Evolutionary conservation across 257 asterid genomes (phyloP), one percentile per base, ranked within the genome.

Genomic region (Gentiana macrophylla): DNA sequence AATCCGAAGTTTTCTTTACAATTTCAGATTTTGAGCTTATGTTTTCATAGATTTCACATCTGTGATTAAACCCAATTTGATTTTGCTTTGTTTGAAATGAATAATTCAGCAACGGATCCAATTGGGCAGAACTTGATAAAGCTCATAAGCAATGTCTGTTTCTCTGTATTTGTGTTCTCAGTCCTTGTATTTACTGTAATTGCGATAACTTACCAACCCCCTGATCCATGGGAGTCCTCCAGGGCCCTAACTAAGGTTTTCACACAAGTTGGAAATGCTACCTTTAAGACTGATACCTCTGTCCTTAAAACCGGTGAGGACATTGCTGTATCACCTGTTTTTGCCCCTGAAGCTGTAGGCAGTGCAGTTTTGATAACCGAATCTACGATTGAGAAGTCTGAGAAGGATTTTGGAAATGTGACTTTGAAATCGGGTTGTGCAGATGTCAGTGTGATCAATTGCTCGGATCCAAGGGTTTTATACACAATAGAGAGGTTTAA

Each of bases 181-280:
- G 98, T 83, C 57, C 95, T 88, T 60, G 61, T 88, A 13, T 71
- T 85, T 63, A 92, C 98, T 54, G 86, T 85, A 47, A 71, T 88
- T 76, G 98, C 97, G 64, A 79, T 92, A 65, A 85, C 98, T 41
- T 92, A 92, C 71, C 95, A 92, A 75, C 95, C 98, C 37, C 98
- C 98, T 55, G 98, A 92, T 72, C 99, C 99, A 57, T 92, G 97
- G 98, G 97, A 92, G 62, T 88, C 99, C 32, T 76, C 97, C 8
- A 77, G 99, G 72, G 94, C 99, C n/a, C 73, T 92, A 10, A 83
- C 99, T 53, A 81, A 62, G 67, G 77, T 79, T 52, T 92, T 92
- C 73, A 85, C 99, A 0, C 69, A 81, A 34, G 82, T 83, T 46
- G 86, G 80, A 74, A 88, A 85, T 50, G 97, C 98, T 66, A 92